phyloP scores from a whole-genome alignment of 2,329 filamentous ascomycete genomes.

The Hypomyces perniciosus region DNA sequence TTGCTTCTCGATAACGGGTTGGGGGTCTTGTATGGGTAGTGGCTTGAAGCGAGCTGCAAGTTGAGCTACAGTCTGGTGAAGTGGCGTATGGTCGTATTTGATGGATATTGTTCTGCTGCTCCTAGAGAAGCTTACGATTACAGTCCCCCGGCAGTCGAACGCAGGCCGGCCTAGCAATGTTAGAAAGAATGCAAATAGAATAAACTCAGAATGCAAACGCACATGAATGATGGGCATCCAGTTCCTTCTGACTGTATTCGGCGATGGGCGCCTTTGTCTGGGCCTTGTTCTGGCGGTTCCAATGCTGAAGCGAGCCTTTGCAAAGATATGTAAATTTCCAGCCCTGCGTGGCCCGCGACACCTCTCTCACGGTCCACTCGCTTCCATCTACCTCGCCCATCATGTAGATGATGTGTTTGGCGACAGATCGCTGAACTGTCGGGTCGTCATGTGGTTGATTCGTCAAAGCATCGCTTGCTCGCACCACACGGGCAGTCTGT shows the following conservation, averaged over 20 bases:
- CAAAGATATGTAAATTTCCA: conserved; percentile 51
- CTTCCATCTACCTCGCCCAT: conserved; percentile 43
- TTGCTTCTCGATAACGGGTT: conserved; percentile 22
- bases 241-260: conserved; percentile 43
- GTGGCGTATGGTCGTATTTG: conserved; percentile 50
- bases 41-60: conserved; percentile 43
- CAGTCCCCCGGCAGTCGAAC: conserved; percentile 51
- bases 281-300: conserved; percentile 43
- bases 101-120: conserved; percentile 42
- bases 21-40: conserved; percentile 29
- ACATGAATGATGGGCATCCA: conserved; percentile 42
- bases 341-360: conserved; percentile 40
- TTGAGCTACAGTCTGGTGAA: conserved; percentile 51
- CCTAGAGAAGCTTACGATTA: conserved; percentile 45
- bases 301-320: conserved; percentile 45
- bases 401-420: conserved; percentile 40
- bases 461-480: conserved; percentile 39
- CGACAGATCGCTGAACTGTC: conserved; percentile 41
- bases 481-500: conserved; percentile 33
- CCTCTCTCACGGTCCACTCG: conserved; percentile 41
- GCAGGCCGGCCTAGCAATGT: conserved; percentile 45
- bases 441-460: conserved; percentile 46
- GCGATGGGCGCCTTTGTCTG: conserved; percentile 37
- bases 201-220: conserved; percentile 17
- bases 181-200: conserved; percentile 2